Evolutionary conservation across 1,284 basidiomycete species (phyloP), one percentile per base, ranked within the genome.

Genomic region (Hymenochaete sp.): DNA sequence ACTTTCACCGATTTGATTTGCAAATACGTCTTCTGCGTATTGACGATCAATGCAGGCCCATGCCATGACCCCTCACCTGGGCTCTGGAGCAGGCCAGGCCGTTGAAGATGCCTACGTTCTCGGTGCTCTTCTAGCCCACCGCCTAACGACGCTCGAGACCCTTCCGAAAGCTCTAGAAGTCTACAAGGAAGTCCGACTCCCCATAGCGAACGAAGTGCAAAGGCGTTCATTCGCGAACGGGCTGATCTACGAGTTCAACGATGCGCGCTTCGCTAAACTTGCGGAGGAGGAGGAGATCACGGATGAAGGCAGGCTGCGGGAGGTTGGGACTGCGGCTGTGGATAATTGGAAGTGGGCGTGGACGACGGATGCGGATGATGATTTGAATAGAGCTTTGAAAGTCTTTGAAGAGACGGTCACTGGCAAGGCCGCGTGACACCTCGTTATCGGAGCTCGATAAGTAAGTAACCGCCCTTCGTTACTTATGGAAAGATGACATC

Each of bases 41-140:
- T n/a, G n/a, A n/a, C n/a, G n/a, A n/a, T n/a, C n/a, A n/a, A 28
- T 47, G 3, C 14, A 49, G 67, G 66, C 67, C 1, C 67, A 68
- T 52, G 67, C 64, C 0, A 68, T 68, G 64, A 60, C 61, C 5
- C 66, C 66, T 0, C 60, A 63, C 49, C 64, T 64, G 49, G 65
- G 61, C 1, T 62, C 66, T 18, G 66, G 67, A 9, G 66, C 59
- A 4, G 65, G 66, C 0, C 67, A 68, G 52, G 65, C 63, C 0
- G 60, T 67, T 38, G 66, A 67, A 56, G 65, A 68, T 44, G 64
- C 57, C 7, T 62, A 57, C 51, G 54, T 66, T 22, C 57, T 67
- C 10, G 59, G 61, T 2, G 57, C 58, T 4, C 54, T 66, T 13
- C 57, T 66, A 4, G 58, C 60, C 0, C 58, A 62, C 44, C 53